Evolutionary conservation across 2,329 filamentous ascomycete species (phyloP).

Genomic region (Diplodia sapinea): DNA sequence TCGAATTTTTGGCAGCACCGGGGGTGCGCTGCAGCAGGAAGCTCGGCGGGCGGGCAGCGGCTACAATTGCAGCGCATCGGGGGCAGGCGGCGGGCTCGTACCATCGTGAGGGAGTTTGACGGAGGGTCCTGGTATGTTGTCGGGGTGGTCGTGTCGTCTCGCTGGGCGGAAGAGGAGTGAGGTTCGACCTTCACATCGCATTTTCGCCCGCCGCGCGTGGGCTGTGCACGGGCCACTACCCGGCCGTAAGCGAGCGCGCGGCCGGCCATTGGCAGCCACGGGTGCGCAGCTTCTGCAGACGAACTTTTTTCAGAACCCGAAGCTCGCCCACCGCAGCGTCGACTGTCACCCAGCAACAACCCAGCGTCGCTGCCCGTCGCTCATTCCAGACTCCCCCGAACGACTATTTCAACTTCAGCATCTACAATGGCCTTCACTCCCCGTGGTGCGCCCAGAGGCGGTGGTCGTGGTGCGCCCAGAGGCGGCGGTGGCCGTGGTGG

Average conservation of each 20-base stretch:
- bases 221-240: conserved; percentile 21
- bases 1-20: conserved; percentile 18
- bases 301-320: conserved; percentile 30
- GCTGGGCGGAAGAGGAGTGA: conserved; percentile 32
- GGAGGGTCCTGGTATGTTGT: conserved; percentile 44
- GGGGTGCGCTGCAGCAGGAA: conserved; percentile 7
- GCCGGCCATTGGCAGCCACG: conserved; percentile 24
- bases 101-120: conserved; percentile 51
- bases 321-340: conserved; percentile 25
- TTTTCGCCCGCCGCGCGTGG: conserved; percentile 30
- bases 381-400: not conserved
- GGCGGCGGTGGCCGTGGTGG: conserved; percentile 42
- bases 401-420: not conserved
- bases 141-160: conserved; percentile 35
- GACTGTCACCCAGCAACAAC: conserved; percentile 19
- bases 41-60: conserved; percentile 21
- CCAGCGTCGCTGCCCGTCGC: conserved; percentile 25
- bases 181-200: conserved; percentile 37
- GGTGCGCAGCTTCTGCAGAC: conserved; percentile 28
- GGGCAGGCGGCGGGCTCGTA: conserved; percentile 37
- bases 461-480: conserved; percentile 37
- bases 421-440: conserved; percentile 54
- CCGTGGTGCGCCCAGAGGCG: conserved; percentile 46
- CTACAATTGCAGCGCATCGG: conserved; percentile 21
- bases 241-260: conserved; percentile 27